Conservation (phyloP, 257 asterid species). For the Handroanthus guayacan region DNA sequence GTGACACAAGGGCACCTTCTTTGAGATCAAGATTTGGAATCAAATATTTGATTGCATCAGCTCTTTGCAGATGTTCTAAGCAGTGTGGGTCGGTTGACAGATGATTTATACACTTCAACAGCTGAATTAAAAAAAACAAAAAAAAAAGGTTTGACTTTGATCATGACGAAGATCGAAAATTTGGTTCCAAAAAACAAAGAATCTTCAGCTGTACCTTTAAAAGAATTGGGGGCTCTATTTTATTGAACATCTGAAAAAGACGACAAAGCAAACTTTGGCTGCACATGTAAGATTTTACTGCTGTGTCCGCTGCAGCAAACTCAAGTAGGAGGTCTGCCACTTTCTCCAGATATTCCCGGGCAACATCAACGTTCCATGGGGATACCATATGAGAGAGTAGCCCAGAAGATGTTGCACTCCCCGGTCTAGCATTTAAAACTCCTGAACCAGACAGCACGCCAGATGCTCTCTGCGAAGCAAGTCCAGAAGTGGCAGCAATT, state of each 20-base stretch:
- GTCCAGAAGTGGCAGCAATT: conserved; percentile 62
- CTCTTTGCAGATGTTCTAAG: conserved; percentile 95
- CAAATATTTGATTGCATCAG: conserved; percentile 94
- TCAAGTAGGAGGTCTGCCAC: conserved; percentile 97
- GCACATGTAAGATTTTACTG: conserved; percentile 96
- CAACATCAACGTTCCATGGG: conserved; percentile 96
- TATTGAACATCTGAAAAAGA: conserved; percentile 97
- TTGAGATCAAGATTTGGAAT: conserved; percentile 97
- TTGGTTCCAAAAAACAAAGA: conserved; percentile 9
- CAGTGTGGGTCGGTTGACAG: conserved; percentile 97
- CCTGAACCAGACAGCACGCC: conserved; percentile 98
- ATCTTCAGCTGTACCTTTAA: conserved; percentile 63
- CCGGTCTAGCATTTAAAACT: conserved; percentile 94
- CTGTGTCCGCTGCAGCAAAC: conserved; percentile 92
- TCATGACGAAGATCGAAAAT: conserved; percentile 18
- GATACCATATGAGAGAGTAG: conserved; percentile 84
- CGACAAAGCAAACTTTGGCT: conserved; percentile 98
- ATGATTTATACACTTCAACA: conserved; percentile 91
- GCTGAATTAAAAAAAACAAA: conserved; percentile 52
- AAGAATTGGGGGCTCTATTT: conserved; percentile 94
- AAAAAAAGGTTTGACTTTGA: conserved; percentile 21
- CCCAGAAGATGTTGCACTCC: conserved; percentile 97
- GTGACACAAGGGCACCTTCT: conserved; percentile 89
- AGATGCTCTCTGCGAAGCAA: conserved; percentile 86
- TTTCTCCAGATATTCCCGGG: conserved; percentile 91